Conservation (phyloP, 2,329 filamentous ascomycete species). For the Botrytis cinerea region DNA sequence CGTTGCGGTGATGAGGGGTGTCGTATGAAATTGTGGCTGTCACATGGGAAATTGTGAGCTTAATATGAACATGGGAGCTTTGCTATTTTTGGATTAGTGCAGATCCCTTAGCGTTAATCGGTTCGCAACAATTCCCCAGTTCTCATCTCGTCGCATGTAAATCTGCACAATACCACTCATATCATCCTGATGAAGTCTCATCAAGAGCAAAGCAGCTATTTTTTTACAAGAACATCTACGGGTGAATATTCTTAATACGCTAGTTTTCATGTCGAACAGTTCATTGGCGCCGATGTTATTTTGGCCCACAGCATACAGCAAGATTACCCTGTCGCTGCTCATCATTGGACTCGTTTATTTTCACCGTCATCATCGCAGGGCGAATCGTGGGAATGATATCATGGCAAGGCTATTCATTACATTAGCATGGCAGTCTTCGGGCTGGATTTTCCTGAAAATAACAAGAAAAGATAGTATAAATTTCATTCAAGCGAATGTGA, state of each 20-base stretch:
- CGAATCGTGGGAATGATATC: not conserved
- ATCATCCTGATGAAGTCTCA: not conserved
- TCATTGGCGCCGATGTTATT: not conserved
- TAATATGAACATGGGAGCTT: not conserved
- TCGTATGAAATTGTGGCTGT: not conserved
- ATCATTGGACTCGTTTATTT: conserved; percentile 8
- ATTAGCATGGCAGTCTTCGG: too few species aligned
- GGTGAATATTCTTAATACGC: not conserved
- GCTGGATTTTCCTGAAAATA: too few species aligned
- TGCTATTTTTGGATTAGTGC: conserved; percentile 15
- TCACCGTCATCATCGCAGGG: not conserved
- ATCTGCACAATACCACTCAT: not conserved
- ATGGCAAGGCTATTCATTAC: not conserved
- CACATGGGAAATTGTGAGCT: conserved; percentile 18
- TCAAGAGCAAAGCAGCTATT: too few species aligned
- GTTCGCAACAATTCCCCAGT: not conserved
- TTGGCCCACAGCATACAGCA: not conserved
- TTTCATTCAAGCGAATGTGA: too few species aligned
- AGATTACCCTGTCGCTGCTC: not conserved
- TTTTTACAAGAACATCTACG: not conserved
- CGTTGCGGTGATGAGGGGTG: not conserved
- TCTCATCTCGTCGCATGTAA: not conserved
- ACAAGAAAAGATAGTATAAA: too few species aligned
- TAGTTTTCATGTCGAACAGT: not conserved
- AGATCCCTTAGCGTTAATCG: not conserved